Evolutionary conservation across 108 stramenopile species (phyloP), one percentile per base, ranked within the genome.

Genomic region (Stephanodiscus triporus): DNA sequence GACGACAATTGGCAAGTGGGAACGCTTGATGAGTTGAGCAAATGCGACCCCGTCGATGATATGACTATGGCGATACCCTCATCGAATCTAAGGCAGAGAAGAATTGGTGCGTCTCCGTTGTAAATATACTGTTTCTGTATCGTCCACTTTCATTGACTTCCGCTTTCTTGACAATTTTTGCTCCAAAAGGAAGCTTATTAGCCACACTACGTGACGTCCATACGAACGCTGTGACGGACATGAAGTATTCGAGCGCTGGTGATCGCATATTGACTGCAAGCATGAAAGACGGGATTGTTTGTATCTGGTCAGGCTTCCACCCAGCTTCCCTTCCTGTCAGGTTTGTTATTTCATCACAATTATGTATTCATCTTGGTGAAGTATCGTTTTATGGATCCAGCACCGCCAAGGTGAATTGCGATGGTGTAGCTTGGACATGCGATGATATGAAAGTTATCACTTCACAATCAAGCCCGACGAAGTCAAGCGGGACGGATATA

Each of bases 181-280:
- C 50, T 19, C 68, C 83, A 29, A 80, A 76, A 29, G 82, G 78
- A 42, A 62, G 85, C 63, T 81, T 89, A 10, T 66, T 91, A 16
- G 75, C 86, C 7, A 84, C 84, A 38, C 78, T 93, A n/a, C 66
- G 80, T 32, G 94, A 36, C 90, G 43, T 45, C 2, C 94, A 95
- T 56, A 76, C 87, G 54, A 91, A 89, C 69, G 78, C 90, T 2
- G 85, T 95, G 43, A 95, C 94, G 24, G 94, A 95, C 72, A 82
- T 92, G 45, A 73, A 87, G 48, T 95, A 93, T 63, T 91, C 90
- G 3, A 71, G 79, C 65, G 74, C 69, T 17, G 94, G 94, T 22
- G 90, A 92, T 75, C 78, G 91, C 14, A 79, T 95, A 51, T 70
- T 95, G 23, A 89, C 89, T 74, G 94, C 91, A 32, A 92, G 91